Base-by-base conservation (phyloP, 495 filamentous ascomycete genomes). In the Hyaloscypha hepaticicola region DNA sequence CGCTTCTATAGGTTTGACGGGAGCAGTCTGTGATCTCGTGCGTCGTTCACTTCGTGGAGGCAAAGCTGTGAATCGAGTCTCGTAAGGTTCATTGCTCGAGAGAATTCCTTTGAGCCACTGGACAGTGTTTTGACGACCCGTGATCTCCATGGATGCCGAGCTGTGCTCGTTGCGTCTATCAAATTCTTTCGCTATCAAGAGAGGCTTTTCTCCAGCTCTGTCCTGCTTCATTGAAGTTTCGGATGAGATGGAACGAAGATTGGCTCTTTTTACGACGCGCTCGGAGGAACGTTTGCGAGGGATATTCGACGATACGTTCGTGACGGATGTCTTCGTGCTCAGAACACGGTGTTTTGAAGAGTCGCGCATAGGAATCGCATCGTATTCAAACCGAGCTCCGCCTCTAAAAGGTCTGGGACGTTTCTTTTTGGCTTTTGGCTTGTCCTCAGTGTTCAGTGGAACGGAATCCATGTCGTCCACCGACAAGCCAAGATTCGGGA, bases 41-140 rank as follows among this genome's bases (percentile, higher is more conserved):
- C 55, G 27, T 27, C 61, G 33, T 28, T 33, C 55, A 29, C 57
- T 62, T 27, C 64, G 49, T 19, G 64, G 64, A 12, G 68, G 64
- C n/a, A 70, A 31, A 28, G 64, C 51, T n/a, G 68, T 70, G n/a
- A 67, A 59, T 31, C 59, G 64, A 16, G 69, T 52, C 50, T 66
- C 66, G 34, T 68, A 65, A 16, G 61, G 49, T 4, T 41, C 61
- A 49, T 48, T 65, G 28, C 33, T 63, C 0, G 62, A 60, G 19
- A 70, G 60, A 25, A 68, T 19, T 14, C 65, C 58, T 60, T 57
- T 64, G 24, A 70, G 59, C 69, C 69, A 70, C n/a, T 65, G 50
- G 27, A 68, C 65, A n/a, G 63, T 70, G 25, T 61, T 63, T 25
- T 67, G 61, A 29, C 38, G 58, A 19, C 49, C 41, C 27, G 63